Conservation (phyloP, 805 yeast species). For the Zygosaccharomyces lentus region DNA sequence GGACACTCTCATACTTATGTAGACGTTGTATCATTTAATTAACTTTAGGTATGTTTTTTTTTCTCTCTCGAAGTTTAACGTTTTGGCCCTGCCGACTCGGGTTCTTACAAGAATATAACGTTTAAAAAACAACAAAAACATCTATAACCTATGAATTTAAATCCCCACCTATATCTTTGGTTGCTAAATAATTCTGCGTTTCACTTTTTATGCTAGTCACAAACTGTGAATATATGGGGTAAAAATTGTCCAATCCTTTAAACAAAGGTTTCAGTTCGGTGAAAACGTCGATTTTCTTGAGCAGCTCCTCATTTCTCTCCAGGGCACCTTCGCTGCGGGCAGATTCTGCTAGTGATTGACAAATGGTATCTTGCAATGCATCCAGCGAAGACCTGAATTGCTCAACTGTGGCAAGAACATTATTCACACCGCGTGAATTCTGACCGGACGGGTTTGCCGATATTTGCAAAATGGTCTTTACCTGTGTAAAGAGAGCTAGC, state of each 20-base stretch:
- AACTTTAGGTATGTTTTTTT: background rate
- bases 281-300: slow-evolving; percentile 45
- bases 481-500: slow-evolving; percentile 42
- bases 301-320: slow-evolving; percentile 35
- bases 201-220: slow-evolving; percentile 39
- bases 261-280: slow-evolving; percentile 50
- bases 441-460: slow-evolving; percentile 14
- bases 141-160: slow-evolving; percentile 4
- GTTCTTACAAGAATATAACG: background rate
- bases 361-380: slow-evolving; percentile 44
- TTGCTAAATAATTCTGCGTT: slow-evolving; percentile 34
- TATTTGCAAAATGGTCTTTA: slow-evolving; percentile 39
- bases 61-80: background rate
- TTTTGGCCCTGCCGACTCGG: background rate
- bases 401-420: slow-evolving; percentile 23
- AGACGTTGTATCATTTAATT: background rate
- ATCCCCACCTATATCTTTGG: slow-evolving; percentile 26
- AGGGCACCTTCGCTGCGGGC: slow-evolving; percentile 16
- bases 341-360: slow-evolving; percentile 39
- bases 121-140: background rate
- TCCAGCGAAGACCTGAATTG: slow-evolving; percentile 40
- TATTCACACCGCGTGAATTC: slow-evolving; percentile 9
- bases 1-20: background rate
- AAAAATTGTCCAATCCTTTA: slow-evolving; percentile 47
- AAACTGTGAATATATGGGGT: slow-evolving; percentile 48